Evolutionary conservation across 176 grass and related monocot species (phyloP).

Genomic region (Phoenix roebelenii): DNA sequence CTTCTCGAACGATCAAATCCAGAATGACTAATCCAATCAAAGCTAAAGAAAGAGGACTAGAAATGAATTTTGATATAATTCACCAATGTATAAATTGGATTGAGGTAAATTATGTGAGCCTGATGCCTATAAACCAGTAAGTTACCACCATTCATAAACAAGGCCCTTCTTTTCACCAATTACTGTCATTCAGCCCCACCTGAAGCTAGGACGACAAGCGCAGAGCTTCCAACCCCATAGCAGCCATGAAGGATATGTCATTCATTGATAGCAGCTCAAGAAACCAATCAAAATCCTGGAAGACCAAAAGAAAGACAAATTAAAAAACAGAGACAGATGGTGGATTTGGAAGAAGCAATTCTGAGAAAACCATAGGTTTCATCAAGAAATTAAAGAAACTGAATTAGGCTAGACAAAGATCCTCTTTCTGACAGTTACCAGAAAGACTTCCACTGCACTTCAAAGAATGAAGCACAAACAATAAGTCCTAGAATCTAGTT

Average conservation of each 20-base stretch:
- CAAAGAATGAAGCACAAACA: no score
- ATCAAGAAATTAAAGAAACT: neutral
- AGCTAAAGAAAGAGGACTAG: neutral
- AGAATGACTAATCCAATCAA: neutral
- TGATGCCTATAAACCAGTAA: slow-evolving; percentile 6
- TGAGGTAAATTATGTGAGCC: slow-evolving; percentile 18
- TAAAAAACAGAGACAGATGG: neutral
- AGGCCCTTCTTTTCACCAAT: no score
- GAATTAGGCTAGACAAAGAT: neutral
- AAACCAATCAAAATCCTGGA: slow-evolving; percentile 5
- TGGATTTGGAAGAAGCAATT: neutral
- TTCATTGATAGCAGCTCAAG: slow-evolving; percentile 11
- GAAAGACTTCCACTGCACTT: no score
- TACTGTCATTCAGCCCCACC: slow-evolving; percentile 11
- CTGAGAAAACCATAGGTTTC: no score
- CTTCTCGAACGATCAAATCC: neutral
- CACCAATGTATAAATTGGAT: slow-evolving; percentile 8
- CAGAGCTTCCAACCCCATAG: neutral
- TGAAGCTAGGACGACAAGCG: neutral
- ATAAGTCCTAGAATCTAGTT: no score
- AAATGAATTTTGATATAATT: slow-evolving; percentile 9
- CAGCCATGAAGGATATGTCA: neutral
- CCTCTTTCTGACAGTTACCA: no score
- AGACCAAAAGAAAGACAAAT: slow-evolving; percentile 10
- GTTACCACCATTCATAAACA: no score